Conservation (phyloP, 2,329 filamentous ascomycete genomes). For the Colletotrichum costaricense region DNA sequence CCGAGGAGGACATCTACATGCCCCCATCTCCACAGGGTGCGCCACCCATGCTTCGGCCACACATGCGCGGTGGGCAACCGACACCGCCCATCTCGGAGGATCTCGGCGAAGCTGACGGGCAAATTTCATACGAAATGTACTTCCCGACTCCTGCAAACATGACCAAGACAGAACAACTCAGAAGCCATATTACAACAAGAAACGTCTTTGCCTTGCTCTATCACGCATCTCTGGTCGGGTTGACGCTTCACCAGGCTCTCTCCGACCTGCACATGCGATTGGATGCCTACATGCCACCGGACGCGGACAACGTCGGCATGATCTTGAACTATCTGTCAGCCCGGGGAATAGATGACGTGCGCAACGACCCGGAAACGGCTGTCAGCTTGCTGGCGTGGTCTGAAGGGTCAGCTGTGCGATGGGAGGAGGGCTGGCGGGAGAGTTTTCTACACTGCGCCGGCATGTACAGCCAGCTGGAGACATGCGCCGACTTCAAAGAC, state of each 20-base stretch:
- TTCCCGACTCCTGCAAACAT: constrained; percentile 67
- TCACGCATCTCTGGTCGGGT: constrained; percentile 72
- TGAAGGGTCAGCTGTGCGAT: constrained; percentile 69
- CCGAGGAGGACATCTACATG: constrained; percentile 58
- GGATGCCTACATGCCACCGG: constrained; percentile 66
- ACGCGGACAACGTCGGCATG: constrained; percentile 67
- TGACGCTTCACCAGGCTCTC: constrained; percentile 72
- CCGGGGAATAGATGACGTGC: constrained; percentile 72
- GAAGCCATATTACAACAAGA: constrained; percentile 73
- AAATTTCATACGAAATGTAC: constrained; percentile 72
- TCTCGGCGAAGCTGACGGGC: constrained; percentile 59
- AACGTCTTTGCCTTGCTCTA: constrained; percentile 77
- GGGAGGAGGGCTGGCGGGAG: constrained; percentile 76
- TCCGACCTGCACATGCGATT: constrained; percentile 71
- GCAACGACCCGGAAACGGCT: constrained; percentile 69
- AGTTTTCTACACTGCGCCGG: constrained; percentile 75
- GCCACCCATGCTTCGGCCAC: constrained; percentile 51
- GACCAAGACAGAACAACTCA: constrained; percentile 58
- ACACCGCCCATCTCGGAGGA: constrained; percentile 60
- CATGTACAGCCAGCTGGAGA: constrained; percentile 67
- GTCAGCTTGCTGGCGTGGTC: constrained; percentile 74
- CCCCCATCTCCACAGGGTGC: constrained; percentile 56
- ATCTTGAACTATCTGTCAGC: constrained; percentile 71
- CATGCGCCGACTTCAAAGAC: constrained; percentile 65
- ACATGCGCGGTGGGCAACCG: constrained; percentile 47